Base-by-base conservation (phyloP, 176 grass and related monocot genomes). In the Olyra latifolia region DNA sequence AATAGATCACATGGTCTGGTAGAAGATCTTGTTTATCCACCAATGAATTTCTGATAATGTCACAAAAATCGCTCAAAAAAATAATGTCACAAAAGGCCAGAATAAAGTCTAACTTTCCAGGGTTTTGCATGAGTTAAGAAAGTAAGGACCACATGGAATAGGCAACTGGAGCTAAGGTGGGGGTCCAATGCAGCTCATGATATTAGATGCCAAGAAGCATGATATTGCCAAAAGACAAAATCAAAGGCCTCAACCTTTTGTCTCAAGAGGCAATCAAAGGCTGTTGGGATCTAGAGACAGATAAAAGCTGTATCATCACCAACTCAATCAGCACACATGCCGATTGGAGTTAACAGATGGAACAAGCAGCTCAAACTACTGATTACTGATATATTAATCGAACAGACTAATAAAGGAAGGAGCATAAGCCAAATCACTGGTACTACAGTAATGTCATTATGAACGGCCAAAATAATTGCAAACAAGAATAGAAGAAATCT, bases 281-380 rank as follows among this genome's bases (percentile, higher is more conserved):
- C 41, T 76, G 38, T 76, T 69, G 68, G 81, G 84, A 75, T 80
- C 52, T 62, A 80, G 44, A 38, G 30, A 84, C 46, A 75, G 35
- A 61, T 63, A 70, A 28, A 78, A 69, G 48, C 8, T 76, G 71
- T 62, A 76, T 85, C 46, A 81, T 39, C 71, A 85, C 56, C 23
- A 69, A 78, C 48, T 59, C 42, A 69, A 89, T 76, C 70, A 89
- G 27, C 70, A 62, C 83, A 85, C 70, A 76, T 75, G 87, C 76
- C 75, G 4, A 69, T 80, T 60, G 69, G 10, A 72, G n/a, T 19
- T 28, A 44, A 65, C 28, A 83, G 56, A 57, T 17, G 43, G 50
- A 80, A 74, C 53, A 75, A 76, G 43, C 76, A 75, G 66, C 57
- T 78, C n/a, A 75, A 65, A 71, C 46, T 89, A 44, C 20, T 41